Base-by-base conservation (phyloP, 2,329 filamentous ascomycete genomes). In the Talaromyces pinophilus region DNA sequence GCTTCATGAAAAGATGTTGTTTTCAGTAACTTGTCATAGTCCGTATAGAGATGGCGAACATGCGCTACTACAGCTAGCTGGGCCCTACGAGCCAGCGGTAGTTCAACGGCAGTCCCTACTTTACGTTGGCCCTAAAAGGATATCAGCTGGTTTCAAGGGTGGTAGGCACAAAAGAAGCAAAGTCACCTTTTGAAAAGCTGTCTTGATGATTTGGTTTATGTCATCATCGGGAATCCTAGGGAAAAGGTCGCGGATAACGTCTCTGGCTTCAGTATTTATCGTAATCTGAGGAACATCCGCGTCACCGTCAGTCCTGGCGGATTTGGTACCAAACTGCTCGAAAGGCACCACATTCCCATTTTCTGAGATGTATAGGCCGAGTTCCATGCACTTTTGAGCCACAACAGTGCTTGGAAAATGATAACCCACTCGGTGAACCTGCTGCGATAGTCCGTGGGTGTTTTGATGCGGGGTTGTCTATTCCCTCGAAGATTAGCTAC, bases 391-490 rank as follows among this genome's bases (percentile, higher is more conserved):
- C 42, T 85, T 85, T 66, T 84, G 79, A 52, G 84, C 82, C 46
- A 90, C 84, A 66, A 88, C 82, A n/a, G 83, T 78, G 66, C 83
- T 83, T 6, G 86, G 85, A 68, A 90, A 89, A 72, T 89, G 87
- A 73, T 87, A 86, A 17, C 87, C 87, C 68, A 88, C 83, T 48
- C 87, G 82, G 70, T 87, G 83, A 59, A 88, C 83, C 72, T 89
- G 86, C 71, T 87, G 83, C 1, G 86, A 86, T 2, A 89, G 76
- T 67, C 83, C 82, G 62, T 84, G 82, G 13, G 79, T 82, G 59
- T 82, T 76, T 67, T 79, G 76, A 71, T 84, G 81, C 33, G 80
- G 83, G 55, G 81, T 84, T 67, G 82, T 85, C 80, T 84, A 63
- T 55, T 33, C 13, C 33, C 59, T 30, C 25, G 64, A 59, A 57